Evolutionary conservation across 2,329 filamentous ascomycete species (phyloP).

Genomic region (Colletotrichum limetticola): DNA sequence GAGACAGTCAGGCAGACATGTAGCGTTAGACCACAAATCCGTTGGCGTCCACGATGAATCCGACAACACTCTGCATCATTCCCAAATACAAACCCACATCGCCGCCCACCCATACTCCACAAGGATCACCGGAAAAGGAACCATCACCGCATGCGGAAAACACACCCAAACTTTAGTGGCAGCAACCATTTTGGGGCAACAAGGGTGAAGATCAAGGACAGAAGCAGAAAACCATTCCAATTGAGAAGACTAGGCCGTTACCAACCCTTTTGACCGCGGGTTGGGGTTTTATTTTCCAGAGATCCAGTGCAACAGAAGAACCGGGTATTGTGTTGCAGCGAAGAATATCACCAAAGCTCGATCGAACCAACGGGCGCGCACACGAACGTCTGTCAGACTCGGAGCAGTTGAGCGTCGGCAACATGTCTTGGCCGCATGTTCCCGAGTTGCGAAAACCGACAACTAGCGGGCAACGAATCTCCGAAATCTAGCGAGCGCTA

Average conservation of each 20-base stretch:
- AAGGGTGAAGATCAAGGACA: slow-evolving; percentile 32
- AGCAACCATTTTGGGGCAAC: neutral
- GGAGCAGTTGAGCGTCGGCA: slow-evolving; percentile 34
- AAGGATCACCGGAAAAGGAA: slow-evolving; percentile 1
- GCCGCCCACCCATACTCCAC: neutral
- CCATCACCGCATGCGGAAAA: slow-evolving; percentile 15
- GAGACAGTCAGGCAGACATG: slow-evolving; percentile 26
- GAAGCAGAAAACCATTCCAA: slow-evolving; percentile 34
- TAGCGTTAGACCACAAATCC: slow-evolving; percentile 26
- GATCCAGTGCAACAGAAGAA: slow-evolving; percentile 38
- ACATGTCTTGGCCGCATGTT: slow-evolving; percentile 29
- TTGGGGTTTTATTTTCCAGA: slow-evolving; percentile 36
- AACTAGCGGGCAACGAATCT: slow-evolving; percentile 35
- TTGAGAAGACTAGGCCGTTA: slow-evolving; percentile 34
- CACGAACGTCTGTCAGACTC: slow-evolving; percentile 36
- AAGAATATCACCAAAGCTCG: slow-evolving; percentile 37
- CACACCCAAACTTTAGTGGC: neutral
- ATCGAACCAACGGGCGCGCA: slow-evolving; percentile 38
- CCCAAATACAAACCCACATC: neutral
- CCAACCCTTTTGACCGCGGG: slow-evolving; percentile 33
- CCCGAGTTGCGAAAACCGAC: slow-evolving; percentile 28
- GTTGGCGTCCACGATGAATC: slow-evolving; percentile 9
- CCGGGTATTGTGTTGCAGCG: slow-evolving; percentile 38
- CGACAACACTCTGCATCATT: slow-evolving; percentile 1
- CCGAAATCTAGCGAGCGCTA: slow-evolving; percentile 42